Base-by-base conservation (phyloP, 441 rosid genomes). In the Pelargonium citronellum region DNA sequence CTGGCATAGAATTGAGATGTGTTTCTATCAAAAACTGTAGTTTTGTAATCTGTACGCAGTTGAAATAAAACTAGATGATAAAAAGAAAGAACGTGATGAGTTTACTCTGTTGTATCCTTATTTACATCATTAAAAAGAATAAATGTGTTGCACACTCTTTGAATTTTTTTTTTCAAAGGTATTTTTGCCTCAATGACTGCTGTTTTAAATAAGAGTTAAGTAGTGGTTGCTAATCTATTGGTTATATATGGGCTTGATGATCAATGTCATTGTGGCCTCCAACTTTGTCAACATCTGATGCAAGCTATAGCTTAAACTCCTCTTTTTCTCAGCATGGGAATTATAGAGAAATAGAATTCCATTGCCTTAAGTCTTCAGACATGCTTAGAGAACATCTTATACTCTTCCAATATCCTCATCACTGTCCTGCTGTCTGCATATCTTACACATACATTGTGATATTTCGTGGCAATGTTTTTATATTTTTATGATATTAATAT, bases 91-190 rank as follows among this genome's bases (percentile, higher is more conserved):
- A 19, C 3, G 10, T 8, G 64, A 20, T n/a, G 6, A 22, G 17
- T 64, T 64, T 63, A 3, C 12, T 61, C 19, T 12, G 15, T 27
- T 62, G 41, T 63, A 27, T 27, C n/a, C 19, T 64, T 9, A 27
- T 64, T n/a, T 34, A 64, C 2, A 10, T n/a, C 47, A 37, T 64
- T 64, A 64, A 64, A 46, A 64, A 7, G 22, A 64, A n/a, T 64
- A 20, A 16, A 30, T 20, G 5, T 64, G 5, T 37, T n/a, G 30
- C 16, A 5, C n/a, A 30, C 17, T 7, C 12, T 64, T 19, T 24
- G 30, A 34, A 63, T 24, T 6, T 13, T 7, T 61, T 61, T 61
- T 30, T 61, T 7, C 3, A 24, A 24, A 19, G 8, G 39, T 6
- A 61, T 61, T 20, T 27, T 61, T 24, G 4, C 65, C 34, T 22